Conservation (phyloP, 345 rosid species). For the Moricandia moricandioides region DNA sequence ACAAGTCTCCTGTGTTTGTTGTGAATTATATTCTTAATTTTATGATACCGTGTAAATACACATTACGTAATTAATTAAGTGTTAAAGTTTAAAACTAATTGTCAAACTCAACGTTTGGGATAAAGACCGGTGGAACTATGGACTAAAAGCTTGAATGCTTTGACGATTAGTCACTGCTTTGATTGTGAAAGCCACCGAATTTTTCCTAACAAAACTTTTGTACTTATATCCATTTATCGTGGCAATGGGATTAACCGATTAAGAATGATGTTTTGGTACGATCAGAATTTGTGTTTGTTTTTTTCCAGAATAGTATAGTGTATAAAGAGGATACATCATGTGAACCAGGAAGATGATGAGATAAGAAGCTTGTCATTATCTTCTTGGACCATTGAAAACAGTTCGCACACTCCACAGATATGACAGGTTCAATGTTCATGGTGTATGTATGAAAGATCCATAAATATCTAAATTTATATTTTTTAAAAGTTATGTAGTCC, state of each 20-base stretch:
- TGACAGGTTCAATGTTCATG: conserved; percentile 33
- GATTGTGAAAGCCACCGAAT: conserved; percentile 27
- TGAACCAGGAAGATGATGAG: conserved; percentile 18
- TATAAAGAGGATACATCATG: conserved; percentile 3
- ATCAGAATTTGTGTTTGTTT: neutral
- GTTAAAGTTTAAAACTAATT: conserved; percentile 3
- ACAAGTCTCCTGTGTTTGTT: neutral
- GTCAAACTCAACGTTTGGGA: conserved; percentile 15
- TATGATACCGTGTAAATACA: conserved; percentile 2
- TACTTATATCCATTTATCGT: neutral
- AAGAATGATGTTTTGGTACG: neutral
- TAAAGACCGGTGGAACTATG: neutral
- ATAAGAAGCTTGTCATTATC: conserved; percentile 15
- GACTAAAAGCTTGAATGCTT: neutral
- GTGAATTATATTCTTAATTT: neutral
- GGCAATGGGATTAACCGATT: neutral
- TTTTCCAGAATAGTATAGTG: neutral
- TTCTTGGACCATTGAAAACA: conserved; percentile 2
- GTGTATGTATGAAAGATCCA: conserved; percentile 11
- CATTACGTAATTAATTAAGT: neutral
- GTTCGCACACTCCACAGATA: conserved; percentile 16
- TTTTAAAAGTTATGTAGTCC: neutral
- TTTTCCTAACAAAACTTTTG: neutral
- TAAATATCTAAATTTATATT: neutral
- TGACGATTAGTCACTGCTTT: conserved; percentile 5